Evolutionary conservation across 75 land plant species (phyloP), one percentile per base, ranked within the genome.

Genomic region (Cunninghamia lanceolata): DNA sequence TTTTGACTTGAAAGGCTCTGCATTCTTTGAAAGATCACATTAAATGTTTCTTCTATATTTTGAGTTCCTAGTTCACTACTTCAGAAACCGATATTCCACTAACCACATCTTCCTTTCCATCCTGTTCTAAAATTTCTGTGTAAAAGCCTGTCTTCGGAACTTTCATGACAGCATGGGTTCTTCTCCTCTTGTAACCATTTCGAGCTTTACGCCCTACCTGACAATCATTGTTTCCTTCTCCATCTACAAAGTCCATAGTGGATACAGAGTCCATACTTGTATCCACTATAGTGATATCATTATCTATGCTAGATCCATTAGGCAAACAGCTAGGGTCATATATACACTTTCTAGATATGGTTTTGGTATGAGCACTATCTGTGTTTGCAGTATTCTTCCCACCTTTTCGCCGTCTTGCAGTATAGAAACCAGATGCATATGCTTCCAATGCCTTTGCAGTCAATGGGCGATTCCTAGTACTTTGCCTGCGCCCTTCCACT

Each of bases 361-460:
- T 25, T 43, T 45, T n/a, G 82, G 50, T n/a, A 43, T n/a, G 82
- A 80, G 82, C n/a, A 45, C 9, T 40, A n/a, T 80, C 82, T 11
- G 32, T 28, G 82, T 80, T 80, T 5, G 42, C 82, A 80, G 50
- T 43, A 45, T 30, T 80, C 82, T 80, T 80, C 15, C 34, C 82
- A 80, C 89, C 76, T 75, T 39, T 83, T 86, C 83, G 82, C 36
- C 71, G 77, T 83, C 50, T 83, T 59, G 84, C 28, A 54, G 70
- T 79, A 10, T 90, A 71, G 36, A 86, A 87, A 34, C 94, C 94
- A 79, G 36, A 54, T 74, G 88, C 95, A 87, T 90, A 76, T 84
- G 95, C 94, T 84, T 94, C 94, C 74, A 93, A 79, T 32, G 88
- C 93, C 90, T 84, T 86, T 3, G 91, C 84, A 25, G 94, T 93